These are phyloP conservation scores for Penicillium sp. DNA, from an alignment of 2,329 filamentous ascomycete species.

Conservation along the genomic window DNA sequence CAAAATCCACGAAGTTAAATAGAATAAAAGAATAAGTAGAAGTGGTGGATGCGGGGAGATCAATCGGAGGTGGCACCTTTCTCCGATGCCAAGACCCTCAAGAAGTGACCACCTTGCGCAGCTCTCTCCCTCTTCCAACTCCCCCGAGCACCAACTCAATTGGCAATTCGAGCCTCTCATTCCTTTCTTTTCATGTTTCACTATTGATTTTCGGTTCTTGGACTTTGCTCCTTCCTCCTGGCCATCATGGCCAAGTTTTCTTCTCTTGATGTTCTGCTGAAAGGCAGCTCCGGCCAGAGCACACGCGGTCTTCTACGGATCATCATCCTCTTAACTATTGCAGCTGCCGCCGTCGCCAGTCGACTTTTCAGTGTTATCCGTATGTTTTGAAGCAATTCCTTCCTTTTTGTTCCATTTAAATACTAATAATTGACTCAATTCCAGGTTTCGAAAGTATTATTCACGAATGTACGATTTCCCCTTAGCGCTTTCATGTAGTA, in stretches of 20 bases:
- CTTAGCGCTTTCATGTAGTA: conserved; percentile 3
- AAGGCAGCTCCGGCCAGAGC: conserved; percentile 77
- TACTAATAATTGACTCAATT: conserved; percentile 7
- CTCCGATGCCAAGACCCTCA: conserved; percentile 38
- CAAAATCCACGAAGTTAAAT: not conserved
- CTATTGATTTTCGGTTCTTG: conserved; percentile 24
- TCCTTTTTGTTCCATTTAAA: not conserved
- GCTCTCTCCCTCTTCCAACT: conserved; percentile 27
- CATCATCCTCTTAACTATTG: conserved; percentile 87
- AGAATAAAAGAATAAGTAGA: not conserved
- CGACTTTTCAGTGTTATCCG: conserved; percentile 98
- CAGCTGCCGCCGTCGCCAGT: conserved; percentile 85
- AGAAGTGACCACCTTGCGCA: conserved; percentile 47
- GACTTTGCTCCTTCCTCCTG: conserved; percentile 34
- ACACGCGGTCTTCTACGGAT: conserved; percentile 83
- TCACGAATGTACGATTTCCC: conserved; percentile 81
- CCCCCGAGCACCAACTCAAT: conserved; percentile 13
- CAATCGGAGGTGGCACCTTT: conserved; percentile 30
- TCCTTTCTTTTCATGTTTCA: conserved; percentile 28
- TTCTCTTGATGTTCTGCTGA: conserved; percentile 62
- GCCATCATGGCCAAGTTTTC: conserved; percentile 49
- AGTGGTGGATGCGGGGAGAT: conserved; percentile 31
- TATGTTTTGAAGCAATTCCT: conserved; percentile 51
- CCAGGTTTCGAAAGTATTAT: conserved; percentile 97
- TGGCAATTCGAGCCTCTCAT: conserved; percentile 21